Evolutionary conservation across 1,139 yeast species (phyloP).

Genomic region (Candida gigantensis): DNA sequence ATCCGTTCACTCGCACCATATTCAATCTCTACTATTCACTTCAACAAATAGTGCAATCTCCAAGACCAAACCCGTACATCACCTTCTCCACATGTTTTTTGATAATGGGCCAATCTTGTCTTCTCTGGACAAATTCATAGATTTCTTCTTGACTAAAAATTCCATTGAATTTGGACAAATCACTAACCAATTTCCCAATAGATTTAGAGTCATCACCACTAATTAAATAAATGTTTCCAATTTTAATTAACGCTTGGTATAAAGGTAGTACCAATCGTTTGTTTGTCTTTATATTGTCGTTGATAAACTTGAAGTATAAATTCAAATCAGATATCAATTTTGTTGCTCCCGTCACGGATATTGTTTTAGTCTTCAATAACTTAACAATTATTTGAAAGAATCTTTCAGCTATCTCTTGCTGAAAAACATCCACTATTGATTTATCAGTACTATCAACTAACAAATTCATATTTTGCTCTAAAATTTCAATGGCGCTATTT

Average conservation of each 20-base stretch:
- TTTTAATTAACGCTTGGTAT: constrained; percentile 77
- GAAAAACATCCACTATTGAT: constrained; percentile 85
- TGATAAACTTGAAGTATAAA: constrained; percentile 70
- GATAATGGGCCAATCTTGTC: constrained; percentile 83
- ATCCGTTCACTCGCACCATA: too few species aligned
- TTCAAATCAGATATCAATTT: constrained; percentile 75
- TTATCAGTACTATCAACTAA: constrained; percentile 85
- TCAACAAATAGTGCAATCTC: constrained; percentile 68
- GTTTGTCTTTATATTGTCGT: constrained; percentile 52
- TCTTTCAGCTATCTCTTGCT: constrained; percentile 89
- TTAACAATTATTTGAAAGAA: constrained; percentile 78
- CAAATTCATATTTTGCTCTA: constrained; percentile 73
- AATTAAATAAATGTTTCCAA: constrained; percentile 80
- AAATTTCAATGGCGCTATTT: constrained; percentile 54
- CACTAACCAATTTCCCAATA: constrained; percentile 80
- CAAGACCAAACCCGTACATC: constrained; percentile 87
- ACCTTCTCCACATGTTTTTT: constrained; percentile 84
- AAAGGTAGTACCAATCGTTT: constrained; percentile 74
- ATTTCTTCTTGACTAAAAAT: constrained; percentile 91
- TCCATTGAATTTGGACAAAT: constrained; percentile 83
- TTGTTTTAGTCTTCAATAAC: constrained; percentile 63
- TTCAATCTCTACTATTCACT: too few species aligned
- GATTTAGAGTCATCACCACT: constrained; percentile 79
- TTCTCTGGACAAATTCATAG: constrained; percentile 83
- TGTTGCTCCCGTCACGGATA: constrained; percentile 83